These are phyloP conservation scores for Caloboletus inedulis DNA, from an alignment of 1,284 basidiomycete species.

Conservation along the genomic window DNA sequence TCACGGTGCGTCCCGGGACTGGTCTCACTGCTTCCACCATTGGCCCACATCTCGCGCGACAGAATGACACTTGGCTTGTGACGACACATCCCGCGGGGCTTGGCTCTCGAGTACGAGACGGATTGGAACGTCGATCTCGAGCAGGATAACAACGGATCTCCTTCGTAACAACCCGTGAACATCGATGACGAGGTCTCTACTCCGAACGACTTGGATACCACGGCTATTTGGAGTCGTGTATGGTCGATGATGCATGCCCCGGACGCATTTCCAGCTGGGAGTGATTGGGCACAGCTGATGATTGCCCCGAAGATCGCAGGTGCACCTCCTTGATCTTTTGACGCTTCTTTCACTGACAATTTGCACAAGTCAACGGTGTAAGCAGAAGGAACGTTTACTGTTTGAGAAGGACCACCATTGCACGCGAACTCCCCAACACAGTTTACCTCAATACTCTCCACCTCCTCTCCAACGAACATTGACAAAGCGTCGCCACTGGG, in stretches of 20 bases:
- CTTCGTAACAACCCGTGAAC: conserved; percentile 34
- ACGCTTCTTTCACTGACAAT: background rate
- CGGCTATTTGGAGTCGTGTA: too few relatives aligned
- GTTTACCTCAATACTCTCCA: background rate
- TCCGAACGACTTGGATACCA: too few relatives aligned
- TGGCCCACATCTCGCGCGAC: too few relatives aligned
- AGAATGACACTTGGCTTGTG: too few relatives aligned
- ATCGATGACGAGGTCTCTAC: conserved; percentile 33
- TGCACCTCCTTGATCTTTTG: conserved; percentile 17
- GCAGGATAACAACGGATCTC: background rate
- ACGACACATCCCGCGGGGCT: too few relatives aligned
- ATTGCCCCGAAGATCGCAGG: conserved; percentile 70
- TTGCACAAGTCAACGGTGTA: conserved; percentile 62
- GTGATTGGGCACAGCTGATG: conserved; percentile 67
- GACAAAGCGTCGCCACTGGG: conserved; percentile 40
- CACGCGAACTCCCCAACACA: conserved; percentile 33
- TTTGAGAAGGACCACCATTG: conserved; percentile 67
- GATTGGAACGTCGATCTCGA: too few relatives aligned
- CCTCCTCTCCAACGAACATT: conserved; percentile 1
- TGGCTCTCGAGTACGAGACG: too few relatives aligned
- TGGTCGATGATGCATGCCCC: too few relatives aligned
- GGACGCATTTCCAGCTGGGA: conserved; percentile 69
- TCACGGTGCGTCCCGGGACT: too few relatives aligned
- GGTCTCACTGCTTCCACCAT: too few relatives aligned
- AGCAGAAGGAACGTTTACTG: conserved; percentile 70